Evolutionary conservation across 2,329 filamentous ascomycete species (phyloP), one percentile per base, ranked within the genome.

Genomic region (Neophaeococcomyces mojaviensis): DNA sequence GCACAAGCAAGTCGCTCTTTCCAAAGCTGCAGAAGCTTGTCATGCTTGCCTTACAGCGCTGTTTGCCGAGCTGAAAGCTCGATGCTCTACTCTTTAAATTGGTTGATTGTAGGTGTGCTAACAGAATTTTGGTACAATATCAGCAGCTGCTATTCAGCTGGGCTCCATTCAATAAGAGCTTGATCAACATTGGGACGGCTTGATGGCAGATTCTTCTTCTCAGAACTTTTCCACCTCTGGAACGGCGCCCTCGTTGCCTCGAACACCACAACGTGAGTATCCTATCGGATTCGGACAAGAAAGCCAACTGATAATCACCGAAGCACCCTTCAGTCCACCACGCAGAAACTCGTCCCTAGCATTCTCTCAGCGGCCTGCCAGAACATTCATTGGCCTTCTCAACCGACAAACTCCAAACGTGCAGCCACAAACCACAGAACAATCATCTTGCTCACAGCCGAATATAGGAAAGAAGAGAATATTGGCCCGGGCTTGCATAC

Each of bases 251-350:
- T 9, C 16, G 12, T 20, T 36, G 12, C 54, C 51, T 12, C 51
- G 49, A 30, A 54, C 53, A 32, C 55, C 52, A 41, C 54, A 54
- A 34, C 55, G 55, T 57, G 39, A 42, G 55, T 51, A 8, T n/a
- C 18, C 16, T 22, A 19, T 30, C 4, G 18, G n/a, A 13, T 31
- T 9, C 8, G 19, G 4, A 19, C 10, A 16, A n/a, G 3, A 6
- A 15, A 30, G 18, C 13, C 7, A 30, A 10, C 19, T 32, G 22
- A 35, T 12, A 8, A 3, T n/a, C 13, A 6, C 4, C 48, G 22
- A 44, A 57, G 55, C 53, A 42, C 53, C 55, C 13, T 44, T 55
- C 22, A 50, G 52, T 18, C 53, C 53, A 38, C 55, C 55, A 20
- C 44, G 49, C 45, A 45, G 55, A 44, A 47, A 48, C 15, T 57